phyloP scores from a whole-genome alignment of 148 eudicot species.

The Mesembryanthemum crystallinum region DNA sequence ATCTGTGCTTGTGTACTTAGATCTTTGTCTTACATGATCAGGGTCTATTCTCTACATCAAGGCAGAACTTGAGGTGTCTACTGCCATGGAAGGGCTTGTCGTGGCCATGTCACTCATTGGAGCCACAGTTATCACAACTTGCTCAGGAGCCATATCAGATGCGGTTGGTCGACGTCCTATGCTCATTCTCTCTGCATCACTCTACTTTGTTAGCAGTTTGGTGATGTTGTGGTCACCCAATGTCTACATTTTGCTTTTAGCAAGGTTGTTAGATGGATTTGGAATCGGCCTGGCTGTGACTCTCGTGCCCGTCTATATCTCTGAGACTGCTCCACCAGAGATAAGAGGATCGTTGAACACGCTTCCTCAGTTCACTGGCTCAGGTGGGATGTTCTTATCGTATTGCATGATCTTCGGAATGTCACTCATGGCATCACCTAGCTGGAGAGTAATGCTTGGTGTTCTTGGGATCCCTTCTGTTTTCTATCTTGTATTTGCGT shows the following conservation, averaged over 20 bases:
- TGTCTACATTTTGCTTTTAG: slow-evolving; percentile 75
- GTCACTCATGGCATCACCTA: slow-evolving; percentile 66
- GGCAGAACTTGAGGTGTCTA: slow-evolving; percentile 50
- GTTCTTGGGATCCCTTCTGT: slow-evolving; percentile 80
- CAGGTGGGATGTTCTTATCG: slow-evolving; percentile 77
- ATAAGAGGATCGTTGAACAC: slow-evolving; percentile 83
- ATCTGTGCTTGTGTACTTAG: neutral
- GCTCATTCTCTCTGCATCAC: slow-evolving; percentile 69
- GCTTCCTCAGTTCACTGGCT: slow-evolving; percentile 87
- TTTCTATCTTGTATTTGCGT: slow-evolving; percentile 51
- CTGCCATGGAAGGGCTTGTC: slow-evolving; percentile 70
- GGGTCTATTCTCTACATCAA: slow-evolving; percentile 76
- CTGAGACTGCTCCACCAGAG: slow-evolving; percentile 92
- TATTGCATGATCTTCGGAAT: slow-evolving; percentile 82
- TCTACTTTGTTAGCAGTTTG: slow-evolving; percentile 68
- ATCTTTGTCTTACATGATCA: slow-evolving; percentile 21
- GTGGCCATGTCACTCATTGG: slow-evolving; percentile 98
- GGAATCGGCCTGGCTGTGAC: slow-evolving; percentile 93
- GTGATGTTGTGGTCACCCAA: slow-evolving; percentile 97
- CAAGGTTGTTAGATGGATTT: slow-evolving; percentile 87
- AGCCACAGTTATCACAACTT: slow-evolving; percentile 78
- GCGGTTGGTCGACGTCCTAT: slow-evolving; percentile 80
- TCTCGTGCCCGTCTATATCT: slow-evolving; percentile 74
- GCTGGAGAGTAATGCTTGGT: slow-evolving; percentile 92
- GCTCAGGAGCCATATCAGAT: slow-evolving; percentile 81